Percentiles rank a stretch among this genome's conserved stretches.
phyloP scores from a whole-genome alignment of 2,329 filamentous ascomycete genomes.

The Hypomyces rosellus region DNA sequence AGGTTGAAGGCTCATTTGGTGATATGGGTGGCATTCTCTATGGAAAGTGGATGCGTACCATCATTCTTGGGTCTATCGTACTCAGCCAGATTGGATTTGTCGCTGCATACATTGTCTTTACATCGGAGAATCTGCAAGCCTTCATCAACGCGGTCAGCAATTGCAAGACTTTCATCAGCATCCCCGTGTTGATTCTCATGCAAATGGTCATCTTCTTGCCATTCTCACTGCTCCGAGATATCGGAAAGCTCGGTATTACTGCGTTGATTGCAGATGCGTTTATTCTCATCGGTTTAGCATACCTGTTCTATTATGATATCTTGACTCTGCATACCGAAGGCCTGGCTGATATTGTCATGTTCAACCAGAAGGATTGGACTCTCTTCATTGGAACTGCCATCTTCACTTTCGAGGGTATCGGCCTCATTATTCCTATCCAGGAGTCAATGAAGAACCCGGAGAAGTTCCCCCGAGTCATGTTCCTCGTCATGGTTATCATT shows the following conservation, averaged over 20 bases:
- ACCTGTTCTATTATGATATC: constrained; percentile 94
- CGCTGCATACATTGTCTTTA: constrained; percentile 94
- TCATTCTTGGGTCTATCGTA: constrained; percentile 89
- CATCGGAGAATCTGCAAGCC: constrained; percentile 88
- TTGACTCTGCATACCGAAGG: constrained; percentile 71
- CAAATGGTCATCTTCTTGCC: constrained; percentile 95
- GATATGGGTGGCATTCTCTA: constrained; percentile 92
- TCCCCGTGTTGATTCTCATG: constrained; percentile 85
- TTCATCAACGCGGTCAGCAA: constrained; percentile 88
- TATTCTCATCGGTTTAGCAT: constrained; percentile 85
- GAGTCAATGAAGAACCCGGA: constrained; percentile 89
- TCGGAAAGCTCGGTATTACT: constrained; percentile 93
- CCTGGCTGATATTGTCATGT: constrained; percentile 77
- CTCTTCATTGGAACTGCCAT: constrained; percentile 98
- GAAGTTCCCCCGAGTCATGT: constrained; percentile 86
- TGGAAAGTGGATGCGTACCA: constrained; percentile 78
- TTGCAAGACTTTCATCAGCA: constrained; percentile 77
- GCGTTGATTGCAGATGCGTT: constrained; percentile 91
- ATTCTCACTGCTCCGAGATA: constrained; percentile 88
- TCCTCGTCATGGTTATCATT: constrained; percentile 90
- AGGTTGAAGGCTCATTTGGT: constrained; percentile 89
- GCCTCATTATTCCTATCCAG: constrained; percentile 95
- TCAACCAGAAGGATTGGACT: constrained; percentile 91
- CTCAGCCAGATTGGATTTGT: constrained; percentile 94
- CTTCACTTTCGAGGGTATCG: constrained; percentile 97